Percentiles rank a stretch among this genome's conserved stretches.
Conservation (phyloP, 2,329 filamentous ascomycete species). For the Aspergillus arachidicola region DNA sequence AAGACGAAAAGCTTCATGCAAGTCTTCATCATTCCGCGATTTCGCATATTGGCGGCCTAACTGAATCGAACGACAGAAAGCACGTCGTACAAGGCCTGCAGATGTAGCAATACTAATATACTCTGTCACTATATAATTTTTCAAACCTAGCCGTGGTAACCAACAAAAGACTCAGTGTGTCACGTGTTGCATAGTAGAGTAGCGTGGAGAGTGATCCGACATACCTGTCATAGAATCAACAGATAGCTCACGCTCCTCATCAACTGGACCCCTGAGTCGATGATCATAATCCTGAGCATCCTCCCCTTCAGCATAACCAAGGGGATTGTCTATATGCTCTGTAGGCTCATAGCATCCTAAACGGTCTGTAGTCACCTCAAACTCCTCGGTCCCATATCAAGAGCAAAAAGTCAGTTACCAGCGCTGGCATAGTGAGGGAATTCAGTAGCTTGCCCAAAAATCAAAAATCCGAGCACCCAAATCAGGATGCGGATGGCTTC, state of each 20-base stretch:
- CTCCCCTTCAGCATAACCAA: conserved; percentile 82
- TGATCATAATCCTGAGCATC: conserved; percentile 82
- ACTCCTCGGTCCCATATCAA: conserved; percentile 71
- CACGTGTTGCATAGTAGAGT: background rate
- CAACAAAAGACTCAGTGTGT: conserved; percentile 3
- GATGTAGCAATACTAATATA: conserved; percentile 77
- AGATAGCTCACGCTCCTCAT: conserved; percentile 75
- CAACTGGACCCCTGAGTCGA: conserved; percentile 77
- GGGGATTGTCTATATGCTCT: conserved; percentile 78
- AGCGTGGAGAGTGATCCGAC: conserved; percentile 6
- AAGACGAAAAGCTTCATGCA: conserved; percentile 83
- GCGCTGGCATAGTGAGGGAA: background rate
- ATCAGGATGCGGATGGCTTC: conserved; percentile 89
- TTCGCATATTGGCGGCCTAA: conserved; percentile 74
- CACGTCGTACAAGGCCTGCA: conserved; percentile 71
- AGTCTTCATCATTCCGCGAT: conserved; percentile 70
- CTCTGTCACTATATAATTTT: conserved; percentile 95
- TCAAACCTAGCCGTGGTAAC: conserved; percentile 56
- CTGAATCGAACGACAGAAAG: conserved; percentile 74
- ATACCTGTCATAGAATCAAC: conserved; percentile 72
- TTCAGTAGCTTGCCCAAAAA: conserved; percentile 66
- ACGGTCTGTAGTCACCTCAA: conserved; percentile 78
- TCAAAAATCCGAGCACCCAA: conserved; percentile 88
- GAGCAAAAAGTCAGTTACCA: background rate
- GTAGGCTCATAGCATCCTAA: conserved; percentile 80